Evolutionary conservation across 2,329 filamentous ascomycete species (phyloP).

Genomic region (Madurella mycetomatis): DNA sequence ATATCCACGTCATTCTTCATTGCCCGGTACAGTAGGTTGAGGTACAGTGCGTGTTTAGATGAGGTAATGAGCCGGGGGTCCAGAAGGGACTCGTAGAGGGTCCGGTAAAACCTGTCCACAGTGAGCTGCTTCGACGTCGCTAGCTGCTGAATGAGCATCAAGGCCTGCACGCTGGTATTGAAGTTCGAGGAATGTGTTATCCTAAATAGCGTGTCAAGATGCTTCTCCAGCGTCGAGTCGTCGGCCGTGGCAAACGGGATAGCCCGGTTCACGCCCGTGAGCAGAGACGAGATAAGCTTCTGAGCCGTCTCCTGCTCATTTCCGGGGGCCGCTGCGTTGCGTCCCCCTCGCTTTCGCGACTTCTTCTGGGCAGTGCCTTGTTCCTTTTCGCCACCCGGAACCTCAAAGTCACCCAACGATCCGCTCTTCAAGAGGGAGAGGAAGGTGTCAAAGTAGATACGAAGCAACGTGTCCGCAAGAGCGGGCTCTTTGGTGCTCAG

Average conservation of each 20-base stretch:
- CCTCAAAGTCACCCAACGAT: slow-evolving; percentile 39
- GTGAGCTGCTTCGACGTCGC: slow-evolving; percentile 74
- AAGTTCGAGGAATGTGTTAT: slow-evolving; percentile 98
- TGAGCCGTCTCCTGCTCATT: slow-evolving; percentile 70
- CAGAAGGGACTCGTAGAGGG: slow-evolving; percentile 88
- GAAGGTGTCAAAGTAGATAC: slow-evolving; percentile 91
- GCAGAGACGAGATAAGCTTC: slow-evolving; percentile 84
- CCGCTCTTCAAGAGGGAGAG: slow-evolving; percentile 69
- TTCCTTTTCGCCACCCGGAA: slow-evolving; percentile 38
- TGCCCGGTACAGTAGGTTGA: slow-evolving; percentile 85
- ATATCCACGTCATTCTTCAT: slow-evolving; percentile 87
- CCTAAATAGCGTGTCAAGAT: slow-evolving; percentile 89
- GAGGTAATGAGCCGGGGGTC: slow-evolving; percentile 84
- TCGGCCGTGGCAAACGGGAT: slow-evolving; percentile 87
- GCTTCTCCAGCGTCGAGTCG: slow-evolving; percentile 73
- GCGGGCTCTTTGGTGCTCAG: slow-evolving; percentile 77
- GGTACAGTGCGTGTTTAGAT: slow-evolving; percentile 91
- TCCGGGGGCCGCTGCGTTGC: slow-evolving; percentile 34
- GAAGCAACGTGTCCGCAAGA: slow-evolving; percentile 73
- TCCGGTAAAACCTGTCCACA: slow-evolving; percentile 89
- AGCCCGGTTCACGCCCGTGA: slow-evolving; percentile 93
- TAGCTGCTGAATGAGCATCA: slow-evolving; percentile 92
- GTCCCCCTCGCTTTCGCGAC: slow-evolving; percentile 28
- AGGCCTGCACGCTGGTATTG: slow-evolving; percentile 94
- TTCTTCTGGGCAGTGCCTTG: slow-evolving; percentile 28